Conservation (phyloP, 305 asterid species). For the Rubia tinctorum region DNA sequence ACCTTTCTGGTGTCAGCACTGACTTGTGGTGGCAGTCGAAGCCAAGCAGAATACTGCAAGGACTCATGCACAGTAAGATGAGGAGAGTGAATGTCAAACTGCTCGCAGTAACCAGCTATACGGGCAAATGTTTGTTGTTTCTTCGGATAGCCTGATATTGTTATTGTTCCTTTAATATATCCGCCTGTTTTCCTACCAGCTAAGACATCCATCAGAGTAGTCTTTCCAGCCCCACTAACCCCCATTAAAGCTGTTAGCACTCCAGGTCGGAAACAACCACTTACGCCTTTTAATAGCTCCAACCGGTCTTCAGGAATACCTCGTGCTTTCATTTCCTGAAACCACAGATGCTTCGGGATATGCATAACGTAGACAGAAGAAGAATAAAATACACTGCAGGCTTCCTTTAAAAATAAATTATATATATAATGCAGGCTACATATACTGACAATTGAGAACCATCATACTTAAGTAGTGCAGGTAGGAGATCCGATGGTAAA, state of each 20-base stretch:
- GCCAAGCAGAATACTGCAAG: slow-evolving; percentile 85
- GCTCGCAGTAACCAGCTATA: slow-evolving; percentile 94
- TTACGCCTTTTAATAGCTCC: slow-evolving; percentile 87
- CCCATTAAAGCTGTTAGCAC: slow-evolving; percentile 97
- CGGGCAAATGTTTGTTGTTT: slow-evolving; percentile 92
- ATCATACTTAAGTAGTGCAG: background rate
- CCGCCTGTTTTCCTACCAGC: slow-evolving; percentile 96
- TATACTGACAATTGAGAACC: background rate
- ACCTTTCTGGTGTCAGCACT: slow-evolving; percentile 59
- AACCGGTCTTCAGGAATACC: slow-evolving; percentile 60
- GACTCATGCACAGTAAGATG: slow-evolving; percentile 86
- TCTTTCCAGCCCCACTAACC: slow-evolving; percentile 91
- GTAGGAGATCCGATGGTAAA: background rate
- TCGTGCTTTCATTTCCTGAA: slow-evolving; percentile 75
- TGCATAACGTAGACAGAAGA: background rate
- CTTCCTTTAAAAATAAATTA: background rate
- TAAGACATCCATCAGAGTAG: slow-evolving; percentile 88
- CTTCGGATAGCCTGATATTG: slow-evolving; percentile 80
- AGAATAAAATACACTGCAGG: background rate
- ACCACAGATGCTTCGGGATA: background rate
- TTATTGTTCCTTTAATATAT: slow-evolving; percentile 65
- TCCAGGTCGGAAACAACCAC: slow-evolving; percentile 92
- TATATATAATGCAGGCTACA: background rate
- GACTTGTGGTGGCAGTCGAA: slow-evolving; percentile 76
- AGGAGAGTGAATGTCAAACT: slow-evolving; percentile 91